Evolutionary conservation across 331 rosid species (phyloP), one percentile per base, ranked within the genome.

Genomic region (Acacia concinna): DNA sequence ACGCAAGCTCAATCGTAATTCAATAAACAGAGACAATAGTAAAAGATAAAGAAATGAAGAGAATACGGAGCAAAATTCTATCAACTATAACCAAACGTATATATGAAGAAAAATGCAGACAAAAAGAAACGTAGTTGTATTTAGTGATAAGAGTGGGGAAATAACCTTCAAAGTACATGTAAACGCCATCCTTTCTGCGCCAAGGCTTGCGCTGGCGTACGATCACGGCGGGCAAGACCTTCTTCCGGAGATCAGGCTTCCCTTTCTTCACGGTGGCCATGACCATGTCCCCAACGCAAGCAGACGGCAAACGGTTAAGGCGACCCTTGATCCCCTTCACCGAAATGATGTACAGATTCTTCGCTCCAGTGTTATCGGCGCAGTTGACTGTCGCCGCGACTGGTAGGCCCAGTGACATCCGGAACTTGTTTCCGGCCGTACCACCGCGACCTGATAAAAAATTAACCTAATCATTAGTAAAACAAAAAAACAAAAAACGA

Each of bases 191-290:
- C 96, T 92, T 92, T 90, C 96, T 46, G 84, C 93, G 91, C 91
- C 92, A 92, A 0, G 96, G 96, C 78, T 92, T 92, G 59, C 96
- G 86, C 87, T 92, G 97, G 32, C 93, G 91, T 38, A 92, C 97
- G 71, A 92, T 90, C 82, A 90, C 96, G 3, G 97, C 96, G 1
- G 97, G 93, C 54, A 92, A 54, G 2, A 92, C 97, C 91, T 92
- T 92, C 84, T 92, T 92, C 75, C 96, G 87, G 18, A 92, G 96
- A 81, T 92, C 93, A 0, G 97, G 96, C 76, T 92, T 92, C 2
- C 96, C 97, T 40, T 92, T 90, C 89, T 92, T 92, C 3, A 92
- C 97, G 35, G 97, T 92, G 34, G 97, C 97, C 96, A 92, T 92
- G 5, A 92, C 97, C 97, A 92, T 92, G 83, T 92, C 95, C 0